Evolutionary conservation across 805 yeast genomes (phyloP).

Genomic region (Candida parachauliodes): DNA sequence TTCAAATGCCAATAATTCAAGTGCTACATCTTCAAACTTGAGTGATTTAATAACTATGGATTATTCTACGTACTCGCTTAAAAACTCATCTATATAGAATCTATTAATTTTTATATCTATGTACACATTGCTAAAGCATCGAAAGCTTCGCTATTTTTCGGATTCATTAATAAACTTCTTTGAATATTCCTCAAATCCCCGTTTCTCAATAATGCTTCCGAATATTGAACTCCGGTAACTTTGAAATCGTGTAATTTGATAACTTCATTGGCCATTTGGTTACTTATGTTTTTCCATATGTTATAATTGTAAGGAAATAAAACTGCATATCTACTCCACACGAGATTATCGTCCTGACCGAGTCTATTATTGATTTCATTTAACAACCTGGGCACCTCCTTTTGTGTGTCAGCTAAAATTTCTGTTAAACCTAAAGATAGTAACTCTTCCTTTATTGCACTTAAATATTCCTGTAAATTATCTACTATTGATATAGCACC

Average conservation of each 20-base stretch:
- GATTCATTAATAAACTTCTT: constrained; percentile 63
- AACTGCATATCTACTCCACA: constrained; percentile 70
- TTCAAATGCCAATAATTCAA: constrained; percentile 13
- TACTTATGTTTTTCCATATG: constrained; percentile 67
- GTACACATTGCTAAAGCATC: constrained; percentile 9
- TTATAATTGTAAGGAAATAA: constrained; percentile 67
- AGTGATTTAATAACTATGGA: constrained; percentile 39
- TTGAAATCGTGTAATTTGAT: constrained; percentile 50
- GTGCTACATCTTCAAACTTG: constrained; percentile 1
- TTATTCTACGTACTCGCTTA: constrained; percentile 39
- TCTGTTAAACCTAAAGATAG: constrained; percentile 44
- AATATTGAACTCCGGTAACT: constrained; percentile 48
- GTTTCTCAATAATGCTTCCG: constrained; percentile 47
- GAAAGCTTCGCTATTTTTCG: constrained; percentile 26
- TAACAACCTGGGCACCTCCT: constrained; percentile 57
- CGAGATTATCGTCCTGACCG: constrained; percentile 13
- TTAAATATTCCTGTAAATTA: constrained; percentile 53
- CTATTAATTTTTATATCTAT: background rate
- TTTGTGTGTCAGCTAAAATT: constrained; percentile 47
- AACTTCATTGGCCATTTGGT: constrained; percentile 53
- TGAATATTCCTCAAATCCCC: constrained; percentile 56
- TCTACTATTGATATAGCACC: constrained; percentile 78
- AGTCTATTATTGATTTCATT: constrained; percentile 47
- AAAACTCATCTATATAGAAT: constrained; percentile 19
- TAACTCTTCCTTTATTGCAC: constrained; percentile 67